Conservation (phyloP, 164 flowering plant species). For the Paratinospora sagittata region DNA sequence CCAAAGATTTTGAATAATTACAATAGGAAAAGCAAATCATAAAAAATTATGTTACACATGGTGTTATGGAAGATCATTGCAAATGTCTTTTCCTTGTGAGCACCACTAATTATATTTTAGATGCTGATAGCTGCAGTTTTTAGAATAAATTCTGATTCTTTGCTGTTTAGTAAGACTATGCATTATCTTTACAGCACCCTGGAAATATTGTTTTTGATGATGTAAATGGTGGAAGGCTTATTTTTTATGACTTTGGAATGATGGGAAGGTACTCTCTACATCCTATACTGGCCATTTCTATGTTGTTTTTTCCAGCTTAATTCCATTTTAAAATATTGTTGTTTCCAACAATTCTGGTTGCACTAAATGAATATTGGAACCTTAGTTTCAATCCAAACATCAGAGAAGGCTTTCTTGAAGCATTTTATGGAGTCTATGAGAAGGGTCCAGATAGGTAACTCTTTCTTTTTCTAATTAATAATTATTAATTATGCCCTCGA, state of each 20-base stretch:
- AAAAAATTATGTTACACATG: not conserved
- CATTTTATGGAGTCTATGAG: constrained; percentile 92
- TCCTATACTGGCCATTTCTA: not conserved
- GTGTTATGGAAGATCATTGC: not conserved
- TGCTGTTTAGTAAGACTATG: constrained; percentile 48
- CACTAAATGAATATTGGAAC: constrained; percentile 9
- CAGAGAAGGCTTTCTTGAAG: constrained; percentile 84
- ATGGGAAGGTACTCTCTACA: constrained; percentile 80
- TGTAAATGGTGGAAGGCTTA: constrained; percentile 94
- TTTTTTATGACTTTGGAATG: constrained; percentile 98
- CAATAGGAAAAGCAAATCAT: not conserved
- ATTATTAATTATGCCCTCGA: not conserved
- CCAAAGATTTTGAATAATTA: too few relatives aligned
- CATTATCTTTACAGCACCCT: constrained; percentile 62
- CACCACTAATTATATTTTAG: not conserved
- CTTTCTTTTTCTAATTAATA: not conserved
- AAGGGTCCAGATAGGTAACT: constrained; percentile 81
- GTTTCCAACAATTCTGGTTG: not conserved
- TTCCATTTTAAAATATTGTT: constrained; percentile 4
- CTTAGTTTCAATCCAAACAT: constrained; percentile 84
- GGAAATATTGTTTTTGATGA: constrained; percentile 99
- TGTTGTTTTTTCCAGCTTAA: not conserved
- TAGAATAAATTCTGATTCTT: not conserved
- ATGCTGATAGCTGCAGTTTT: not conserved
- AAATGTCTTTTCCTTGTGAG: not conserved